Base-by-base conservation (phyloP, 345 rosid genomes). In the Corchorus capsularis region DNA sequence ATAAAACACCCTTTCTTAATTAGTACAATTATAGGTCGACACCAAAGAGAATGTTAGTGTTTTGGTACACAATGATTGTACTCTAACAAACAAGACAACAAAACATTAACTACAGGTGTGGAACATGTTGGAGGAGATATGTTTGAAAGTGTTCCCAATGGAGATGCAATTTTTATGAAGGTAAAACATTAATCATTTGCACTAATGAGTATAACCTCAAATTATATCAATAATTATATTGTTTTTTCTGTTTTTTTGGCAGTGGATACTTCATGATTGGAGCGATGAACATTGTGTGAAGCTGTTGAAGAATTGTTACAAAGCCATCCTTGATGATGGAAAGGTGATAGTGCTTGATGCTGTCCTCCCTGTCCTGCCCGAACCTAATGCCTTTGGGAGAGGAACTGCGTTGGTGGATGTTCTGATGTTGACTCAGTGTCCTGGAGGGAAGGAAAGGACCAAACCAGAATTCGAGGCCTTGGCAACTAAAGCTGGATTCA, bases 201-300 rank as follows among this genome's bases (percentile, higher is more conserved):
- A 27, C 27, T 27, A 27, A n/a, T n/a, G n/a, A n/a, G n/a, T n/a
- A n/a, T n/a, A n/a, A n/a, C n/a, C n/a, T n/a, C n/a, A n/a, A n/a
- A n/a, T n/a, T n/a, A n/a, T n/a, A n/a, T n/a, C n/a, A n/a, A n/a
- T n/a, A n/a, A n/a, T n/a, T n/a, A n/a, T n/a, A n/a, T n/a, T n/a
- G n/a, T n/a, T n/a, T n/a, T n/a, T n/a, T n/a, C n/a, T n/a, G n/a
- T n/a, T n/a, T n/a, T n/a, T n/a, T n/a, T n/a, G n/a, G n/a, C n/a
- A n/a, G n/a, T n/a, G n/a, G n/a, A n/a, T n/a, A n/a, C n/a, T n/a
- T 13, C 89, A 86, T 19, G 83, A 86, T 14, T 86, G 86, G 89
- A 83, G 79, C 34, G 86, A 86, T 32, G 82, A 77, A 2, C 83
- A 86, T 39, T 83, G 86, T 79, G 20, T 81, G 35, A 86, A 75